A percentile compares a stretch with the other conserved stretches of the same genome.
Evolutionary conservation across 352 stramenopile species (phyloP).

Genomic region (Pseudoperonospora humuli): DNA sequence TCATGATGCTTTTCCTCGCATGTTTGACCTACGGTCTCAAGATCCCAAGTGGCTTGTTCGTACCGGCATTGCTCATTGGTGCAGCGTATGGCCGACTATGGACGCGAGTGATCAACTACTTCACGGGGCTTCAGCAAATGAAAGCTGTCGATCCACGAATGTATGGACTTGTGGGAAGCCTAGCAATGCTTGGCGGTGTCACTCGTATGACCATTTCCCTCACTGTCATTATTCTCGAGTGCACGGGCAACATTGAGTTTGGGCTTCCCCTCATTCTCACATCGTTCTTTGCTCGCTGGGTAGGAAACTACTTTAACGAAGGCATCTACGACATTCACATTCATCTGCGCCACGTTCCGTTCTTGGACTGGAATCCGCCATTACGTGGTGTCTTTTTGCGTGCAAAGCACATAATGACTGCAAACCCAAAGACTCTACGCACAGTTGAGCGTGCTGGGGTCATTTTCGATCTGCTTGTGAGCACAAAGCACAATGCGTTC

Average conservation of each 20-base stretch:
- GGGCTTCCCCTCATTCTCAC: conserved; percentile 96
- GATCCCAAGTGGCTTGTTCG: conserved; percentile 94
- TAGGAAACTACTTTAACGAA: conserved; percentile 98
- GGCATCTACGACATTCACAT: conserved; percentile 99
- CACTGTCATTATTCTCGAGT: conserved; percentile 97
- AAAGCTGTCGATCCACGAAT: conserved; percentile 81
- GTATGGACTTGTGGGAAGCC: conserved; percentile 94
- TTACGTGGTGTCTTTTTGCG: conserved; percentile 56
- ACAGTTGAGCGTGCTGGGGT: conserved; percentile 87
- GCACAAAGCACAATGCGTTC: conserved; percentile 82
- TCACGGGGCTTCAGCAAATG: conserved; percentile 38
- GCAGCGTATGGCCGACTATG: conserved; percentile 91
- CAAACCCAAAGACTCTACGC: conserved; percentile 90
- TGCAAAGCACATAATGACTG: conserved; percentile 92
- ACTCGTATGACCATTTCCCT: conserved; percentile 98
- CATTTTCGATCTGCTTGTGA: conserved; percentile 90
- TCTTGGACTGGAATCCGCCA: conserved; percentile 73
- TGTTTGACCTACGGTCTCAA: conserved; percentile 95
- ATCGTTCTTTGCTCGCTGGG: conserved; percentile 93
- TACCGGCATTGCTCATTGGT: conserved; percentile 91
- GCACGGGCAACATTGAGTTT: conserved; percentile 97
- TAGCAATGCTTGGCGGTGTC: conserved; percentile 93
- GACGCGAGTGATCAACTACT: conserved; percentile 81
- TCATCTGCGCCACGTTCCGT: conserved; percentile 82
- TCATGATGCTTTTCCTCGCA: conserved; percentile 65